These are phyloP conservation scores for Dactylis glomerata DNA, from an alignment of 176 grass and related monocot genomes.

Conservation along the genomic window DNA sequence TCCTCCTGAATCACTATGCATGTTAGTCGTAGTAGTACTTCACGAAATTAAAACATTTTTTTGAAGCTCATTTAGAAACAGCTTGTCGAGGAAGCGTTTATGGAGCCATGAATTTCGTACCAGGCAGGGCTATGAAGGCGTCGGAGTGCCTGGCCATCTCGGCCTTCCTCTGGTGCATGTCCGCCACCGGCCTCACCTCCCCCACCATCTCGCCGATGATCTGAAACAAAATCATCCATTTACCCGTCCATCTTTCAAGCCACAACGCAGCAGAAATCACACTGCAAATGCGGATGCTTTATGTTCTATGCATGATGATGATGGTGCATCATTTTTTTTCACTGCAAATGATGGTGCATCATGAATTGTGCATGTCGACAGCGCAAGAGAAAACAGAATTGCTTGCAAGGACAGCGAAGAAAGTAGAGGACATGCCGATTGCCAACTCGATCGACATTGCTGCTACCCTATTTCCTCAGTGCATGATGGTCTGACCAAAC, in stretches of 20 bases:
- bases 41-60: no score
- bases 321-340: background rate
- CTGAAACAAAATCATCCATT: slow-evolving; percentile 31
- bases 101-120: background rate
- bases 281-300: background rate
- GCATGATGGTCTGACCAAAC: no score
- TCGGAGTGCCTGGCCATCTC: slow-evolving; percentile 68
- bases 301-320: background rate
- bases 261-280: no score
- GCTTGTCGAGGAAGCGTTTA: background rate
- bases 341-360: no score
- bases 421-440: background rate
- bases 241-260: no score
- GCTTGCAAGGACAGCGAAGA: background rate
- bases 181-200: slow-evolving; percentile 60
- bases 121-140: slow-evolving; percentile 64
- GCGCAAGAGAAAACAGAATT: background rate
- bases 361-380: background rate
- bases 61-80: no score
- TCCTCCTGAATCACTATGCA: slow-evolving; percentile 34
- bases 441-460: background rate
- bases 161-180: slow-evolving; percentile 76
- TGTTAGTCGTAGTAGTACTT: no score
- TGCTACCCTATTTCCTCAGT: background rate
- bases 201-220: slow-evolving; percentile 54